Evolutionary conservation across 2,329 filamentous ascomycete species (phyloP).

Genomic region (Diaporthe sp.): DNA sequence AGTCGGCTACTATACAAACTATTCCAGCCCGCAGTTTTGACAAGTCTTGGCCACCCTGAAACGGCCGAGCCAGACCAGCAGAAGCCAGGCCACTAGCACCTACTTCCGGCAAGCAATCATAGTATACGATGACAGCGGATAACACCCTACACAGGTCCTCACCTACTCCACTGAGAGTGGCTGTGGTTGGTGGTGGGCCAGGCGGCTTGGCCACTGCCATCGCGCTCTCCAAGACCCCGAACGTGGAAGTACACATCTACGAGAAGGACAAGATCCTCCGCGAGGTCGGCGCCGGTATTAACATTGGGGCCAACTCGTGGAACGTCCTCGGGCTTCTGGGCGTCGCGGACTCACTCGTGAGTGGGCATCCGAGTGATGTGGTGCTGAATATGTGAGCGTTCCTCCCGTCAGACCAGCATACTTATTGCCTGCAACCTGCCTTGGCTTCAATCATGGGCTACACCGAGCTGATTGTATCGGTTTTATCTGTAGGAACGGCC

Average conservation of each 20-base stretch:
- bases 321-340: slow-evolving; percentile 52
- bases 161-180: slow-evolving; percentile 33
- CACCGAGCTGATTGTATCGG: neutral
- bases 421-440: neutral
- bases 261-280: slow-evolving; percentile 55
- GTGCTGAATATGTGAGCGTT: slow-evolving; percentile 38
- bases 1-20: neutral
- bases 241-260: slow-evolving; percentile 53
- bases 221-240: slow-evolving; percentile 47
- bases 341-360: slow-evolving; percentile 44
- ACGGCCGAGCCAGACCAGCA: neutral
- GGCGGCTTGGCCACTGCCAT: slow-evolving; percentile 48
- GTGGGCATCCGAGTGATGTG: slow-evolving; percentile 37
- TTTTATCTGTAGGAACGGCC: slow-evolving; percentile 45
- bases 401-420: no score
- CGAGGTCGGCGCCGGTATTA: slow-evolving; percentile 56
- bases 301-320: slow-evolving; percentile 54
- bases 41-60: neutral
- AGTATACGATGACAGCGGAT: slow-evolving; percentile 17
- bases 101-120: neutral
- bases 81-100: no score
- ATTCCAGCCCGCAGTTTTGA: neutral
- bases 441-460: no score
- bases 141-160: neutral
- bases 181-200: slow-evolving; percentile 41